Percentiles rank a stretch among this genome's conserved stretches.
phyloP scores from a whole-genome alignment of 352 stramenopile species.

The Phytophthora tentaculata region DNA sequence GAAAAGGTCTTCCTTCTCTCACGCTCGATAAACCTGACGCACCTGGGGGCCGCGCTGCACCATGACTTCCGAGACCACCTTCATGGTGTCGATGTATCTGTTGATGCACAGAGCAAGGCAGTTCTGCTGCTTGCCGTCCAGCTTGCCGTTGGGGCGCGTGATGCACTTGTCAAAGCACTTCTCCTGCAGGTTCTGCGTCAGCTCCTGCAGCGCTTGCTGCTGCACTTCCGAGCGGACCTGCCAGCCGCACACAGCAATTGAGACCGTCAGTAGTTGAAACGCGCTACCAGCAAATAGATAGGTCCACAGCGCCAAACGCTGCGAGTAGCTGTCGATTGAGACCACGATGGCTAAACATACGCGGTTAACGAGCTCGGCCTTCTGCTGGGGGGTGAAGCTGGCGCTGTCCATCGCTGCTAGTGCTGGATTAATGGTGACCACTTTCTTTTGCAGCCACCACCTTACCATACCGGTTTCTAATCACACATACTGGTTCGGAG shows the following conservation, averaged over 20 bases:
- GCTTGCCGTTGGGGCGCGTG: slow-evolving; percentile 75
- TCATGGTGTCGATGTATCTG: slow-evolving; percentile 93
- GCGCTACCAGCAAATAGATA: too few relatives aligned
- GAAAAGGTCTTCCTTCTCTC: not conserved
- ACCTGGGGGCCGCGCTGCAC: slow-evolving; percentile 74
- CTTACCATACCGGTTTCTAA: too few relatives aligned
- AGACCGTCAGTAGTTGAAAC: slow-evolving; percentile 7
- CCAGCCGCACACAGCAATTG: slow-evolving; percentile 12
- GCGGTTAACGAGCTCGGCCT: slow-evolving; percentile 85
- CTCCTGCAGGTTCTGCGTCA: slow-evolving; percentile 88
- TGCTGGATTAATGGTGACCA: not conserved
- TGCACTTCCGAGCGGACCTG: slow-evolving; percentile 87
- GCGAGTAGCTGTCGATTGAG: too few relatives aligned
- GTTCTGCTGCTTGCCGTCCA: slow-evolving; percentile 92
- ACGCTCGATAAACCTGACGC: not conserved
- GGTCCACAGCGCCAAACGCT: too few relatives aligned
- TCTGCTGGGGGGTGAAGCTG: slow-evolving; percentile 82
- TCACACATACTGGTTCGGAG: too few relatives aligned
- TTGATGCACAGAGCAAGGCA: slow-evolving; percentile 90
- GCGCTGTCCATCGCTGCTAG: slow-evolving; percentile 61
- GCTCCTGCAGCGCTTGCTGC: slow-evolving; percentile 82
- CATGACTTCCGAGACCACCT: slow-evolving; percentile 88
- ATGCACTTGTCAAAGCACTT: slow-evolving; percentile 94
- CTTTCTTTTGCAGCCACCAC: not conserved
- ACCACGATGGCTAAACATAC: slow-evolving; percentile 41